Conservation (phyloP, 1,139 yeast species). For the Sugiyamaella grinbergsii region DNA sequence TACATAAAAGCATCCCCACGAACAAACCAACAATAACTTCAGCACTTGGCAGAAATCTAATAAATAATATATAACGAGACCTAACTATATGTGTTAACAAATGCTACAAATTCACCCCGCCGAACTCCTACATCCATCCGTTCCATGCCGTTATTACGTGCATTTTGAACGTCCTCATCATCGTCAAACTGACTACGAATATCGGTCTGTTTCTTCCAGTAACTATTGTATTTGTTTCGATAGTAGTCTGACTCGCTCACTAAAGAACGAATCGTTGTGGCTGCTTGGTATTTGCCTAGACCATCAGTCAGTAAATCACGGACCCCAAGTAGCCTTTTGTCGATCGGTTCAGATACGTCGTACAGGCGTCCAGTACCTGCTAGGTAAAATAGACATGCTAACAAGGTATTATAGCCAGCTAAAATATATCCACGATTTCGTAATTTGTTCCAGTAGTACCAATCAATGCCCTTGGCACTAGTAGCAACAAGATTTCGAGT, state of each 20-base stretch:
- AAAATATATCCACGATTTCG: slow-evolving; percentile 25
- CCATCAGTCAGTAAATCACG: slow-evolving; percentile 15
- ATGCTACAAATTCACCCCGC: slow-evolving; percentile 10
- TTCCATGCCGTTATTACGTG: slow-evolving; percentile 18
- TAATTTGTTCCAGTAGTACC: slow-evolving; percentile 31
- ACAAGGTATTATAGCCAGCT: slow-evolving; percentile 23
- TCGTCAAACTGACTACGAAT: slow-evolving; percentile 8
- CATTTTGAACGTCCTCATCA: slow-evolving; percentile 16
- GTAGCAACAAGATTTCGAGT: slow-evolving; percentile 20
- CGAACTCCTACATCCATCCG: slow-evolving; percentile 11
- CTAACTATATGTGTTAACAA: slow-evolving; percentile 18
- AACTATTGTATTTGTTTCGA: slow-evolving; percentile 11
- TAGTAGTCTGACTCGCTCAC: slow-evolving; percentile 18
- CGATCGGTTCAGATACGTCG: slow-evolving; percentile 24
- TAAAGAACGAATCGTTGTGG: slow-evolving; percentile 12
- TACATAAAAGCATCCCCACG: no score
- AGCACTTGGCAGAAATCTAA: not conserved
- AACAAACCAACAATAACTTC: no score
- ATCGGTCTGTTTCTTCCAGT: slow-evolving; percentile 17
- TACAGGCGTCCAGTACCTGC: slow-evolving; percentile 33
- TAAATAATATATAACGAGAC: not conserved
- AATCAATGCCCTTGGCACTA: slow-evolving; percentile 25
- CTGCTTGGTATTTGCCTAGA: slow-evolving; percentile 14
- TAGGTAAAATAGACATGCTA: slow-evolving; percentile 28
- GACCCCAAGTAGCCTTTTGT: slow-evolving; percentile 11